phyloP scores from a whole-genome alignment of 179 eudicot genomes.

The Silene noctiflora region DNA sequence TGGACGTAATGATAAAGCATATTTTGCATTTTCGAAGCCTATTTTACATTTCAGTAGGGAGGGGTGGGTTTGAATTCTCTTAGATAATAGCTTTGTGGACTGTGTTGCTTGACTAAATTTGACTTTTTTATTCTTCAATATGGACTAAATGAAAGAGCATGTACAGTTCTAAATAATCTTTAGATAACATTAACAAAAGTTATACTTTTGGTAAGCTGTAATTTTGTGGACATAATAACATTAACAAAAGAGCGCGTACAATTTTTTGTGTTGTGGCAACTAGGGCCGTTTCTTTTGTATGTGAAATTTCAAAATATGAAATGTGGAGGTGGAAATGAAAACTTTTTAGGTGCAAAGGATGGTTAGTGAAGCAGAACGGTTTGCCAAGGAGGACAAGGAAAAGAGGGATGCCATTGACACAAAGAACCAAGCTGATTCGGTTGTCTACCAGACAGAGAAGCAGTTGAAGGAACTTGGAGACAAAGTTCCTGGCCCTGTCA shows the following conservation, averaged over 20 bases:
- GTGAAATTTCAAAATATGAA: not conserved
- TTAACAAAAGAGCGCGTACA: no score
- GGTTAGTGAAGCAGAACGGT: conserved; percentile 86
- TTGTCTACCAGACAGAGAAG: conserved; percentile 94
- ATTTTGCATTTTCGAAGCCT: not conserved
- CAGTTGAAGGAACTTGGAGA: conserved; percentile 95
- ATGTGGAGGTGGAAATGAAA: not conserved
- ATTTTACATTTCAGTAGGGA: not conserved
- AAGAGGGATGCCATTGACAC: conserved; percentile 94
- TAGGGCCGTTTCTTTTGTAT: not conserved
- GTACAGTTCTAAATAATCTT: not conserved
- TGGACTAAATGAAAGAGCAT: not conserved
- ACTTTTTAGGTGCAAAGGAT: conserved; percentile 66
- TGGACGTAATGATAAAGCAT: not conserved
- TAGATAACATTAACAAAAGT: not conserved
- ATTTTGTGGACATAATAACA: no score
- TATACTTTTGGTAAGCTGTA: no score
- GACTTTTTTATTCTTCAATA: not conserved
- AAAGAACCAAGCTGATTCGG: conserved; percentile 92
- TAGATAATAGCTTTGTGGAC: not conserved
- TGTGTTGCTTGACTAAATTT: not conserved
- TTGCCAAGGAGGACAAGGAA: conserved; percentile 90
- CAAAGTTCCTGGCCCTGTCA: conserved; percentile 79
- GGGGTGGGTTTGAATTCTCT: not conserved
- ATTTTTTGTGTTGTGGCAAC: not conserved